These are phyloP conservation scores for Amaranthus tricolor DNA, from an alignment of 179 eudicot species.

Conservation along the genomic window DNA sequence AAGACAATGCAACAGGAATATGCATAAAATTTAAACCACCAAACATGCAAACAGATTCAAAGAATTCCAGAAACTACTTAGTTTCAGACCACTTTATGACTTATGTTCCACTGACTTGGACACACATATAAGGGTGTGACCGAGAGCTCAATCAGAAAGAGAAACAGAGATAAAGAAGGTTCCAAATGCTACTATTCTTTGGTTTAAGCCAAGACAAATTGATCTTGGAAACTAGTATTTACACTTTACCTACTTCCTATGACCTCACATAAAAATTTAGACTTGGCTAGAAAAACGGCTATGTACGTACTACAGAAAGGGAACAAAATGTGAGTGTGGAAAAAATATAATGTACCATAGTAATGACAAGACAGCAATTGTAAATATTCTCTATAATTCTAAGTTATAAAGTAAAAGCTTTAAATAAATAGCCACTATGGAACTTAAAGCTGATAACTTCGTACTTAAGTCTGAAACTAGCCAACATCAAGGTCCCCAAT, in stretches of 20 bases:
- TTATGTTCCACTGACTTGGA: not conserved
- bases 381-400: too few species aligned
- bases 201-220: not conserved
- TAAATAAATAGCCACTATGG: not conserved
- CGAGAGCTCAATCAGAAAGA: not conserved
- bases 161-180: not conserved
- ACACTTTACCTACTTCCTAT: not conserved
- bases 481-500: not conserved
- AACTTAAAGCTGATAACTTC: not conserved
- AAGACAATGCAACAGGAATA: constrained; percentile 1
- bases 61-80: constrained; percentile 5
- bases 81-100: not conserved
- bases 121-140: not conserved
- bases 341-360: not conserved
- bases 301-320: not conserved
- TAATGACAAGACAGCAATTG: not conserved
- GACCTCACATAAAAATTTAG: not conserved
- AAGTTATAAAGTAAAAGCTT: not conserved
- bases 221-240: not conserved
- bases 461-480: not conserved
- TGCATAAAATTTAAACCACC: constrained; percentile 10
- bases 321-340: not conserved
- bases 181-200: not conserved
- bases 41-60: not conserved
- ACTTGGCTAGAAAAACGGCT: not conserved